Evolutionary conservation across 2,329 filamentous ascomycete species (phyloP), one percentile per base, ranked within the genome.

Genomic region (Diaporthe citri): DNA sequence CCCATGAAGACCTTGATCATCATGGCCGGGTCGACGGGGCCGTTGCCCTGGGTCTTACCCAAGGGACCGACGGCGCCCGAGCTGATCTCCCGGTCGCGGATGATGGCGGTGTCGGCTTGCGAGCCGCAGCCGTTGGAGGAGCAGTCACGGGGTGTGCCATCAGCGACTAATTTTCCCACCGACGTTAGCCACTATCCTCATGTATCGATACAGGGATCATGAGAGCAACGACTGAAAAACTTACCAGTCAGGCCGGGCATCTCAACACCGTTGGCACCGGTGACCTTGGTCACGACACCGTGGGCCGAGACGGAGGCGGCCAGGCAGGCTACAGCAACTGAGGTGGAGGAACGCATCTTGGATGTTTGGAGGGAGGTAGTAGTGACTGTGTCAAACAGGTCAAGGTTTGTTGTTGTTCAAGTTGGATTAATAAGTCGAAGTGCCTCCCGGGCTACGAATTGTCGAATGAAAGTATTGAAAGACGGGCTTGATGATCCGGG

Each of bases 71-170:
- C 88, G 78, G 86, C 87, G 78, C 81, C 82, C 55, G 83, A 86
- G 43, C 84, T 85, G 73, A 90, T 82, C 82, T 90, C 88, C 4
- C 81, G 80, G 71, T 84, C 79, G 52, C 89, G 87, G 80, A 90
- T 89, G 83, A 91, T 89, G 77, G 88, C 85, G 51, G 89, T 90
- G 78, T 91, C 89, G 73, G 84, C 87, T 80, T 91, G 86, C 56
- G 88, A 84, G 66, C 89, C 89, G 78, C 88, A 90, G 48, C 77
- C 76, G 71, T 88, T 87, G 74, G 83, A 83, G 71, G 86, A 84
- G 79, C 88, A 90, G 81, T 91, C 89, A 80, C 89, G 88, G 71
- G 89, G 89, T 77, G 88, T 90, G 75, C 88, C 89, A 73, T 90
- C 89, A 59, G 83, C 82, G 77, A 90, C 87, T 84, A 8, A 39